Conservation (phyloP, 1,139 yeast species). For the Kodamaea derodonti region DNA sequence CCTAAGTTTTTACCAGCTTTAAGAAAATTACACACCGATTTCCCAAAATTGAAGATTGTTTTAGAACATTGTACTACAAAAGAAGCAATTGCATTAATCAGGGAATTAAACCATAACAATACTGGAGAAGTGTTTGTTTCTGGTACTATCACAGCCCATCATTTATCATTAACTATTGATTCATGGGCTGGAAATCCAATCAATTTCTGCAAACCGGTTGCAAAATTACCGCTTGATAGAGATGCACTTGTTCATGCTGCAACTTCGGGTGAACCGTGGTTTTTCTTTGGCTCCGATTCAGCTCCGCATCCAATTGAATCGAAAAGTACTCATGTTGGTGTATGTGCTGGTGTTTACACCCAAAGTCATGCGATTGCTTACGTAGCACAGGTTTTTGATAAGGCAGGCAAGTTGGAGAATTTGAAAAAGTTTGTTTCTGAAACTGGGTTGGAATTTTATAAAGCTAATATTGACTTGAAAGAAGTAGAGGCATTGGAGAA, state of each 20-base stretch:
- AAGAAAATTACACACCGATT: conserved; percentile 68
- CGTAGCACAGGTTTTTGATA: conserved; percentile 82
- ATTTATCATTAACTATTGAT: conserved; percentile 80
- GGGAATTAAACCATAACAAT: conserved; percentile 55
- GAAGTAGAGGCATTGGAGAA: conserved; percentile 44
- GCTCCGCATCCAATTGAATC: conserved; percentile 90
- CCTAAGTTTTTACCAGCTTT: conserved; percentile 91
- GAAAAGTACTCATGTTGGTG: conserved; percentile 75
- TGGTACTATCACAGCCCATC: conserved; percentile 96
- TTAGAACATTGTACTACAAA: conserved; percentile 94
- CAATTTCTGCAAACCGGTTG: conserved; percentile 96
- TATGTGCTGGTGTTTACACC: conserved; percentile 96
- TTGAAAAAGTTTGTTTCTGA: conserved; percentile 73
- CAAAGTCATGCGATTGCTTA: conserved; percentile 82
- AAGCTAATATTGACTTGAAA: conserved; percentile 31
- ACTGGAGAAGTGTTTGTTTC: conserved; percentile 59
- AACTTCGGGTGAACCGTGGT: conserved; percentile 85
- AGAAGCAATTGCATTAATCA: conserved; percentile 77
- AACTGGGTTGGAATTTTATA: conserved; percentile 70
- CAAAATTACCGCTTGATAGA: conserved; percentile 83
- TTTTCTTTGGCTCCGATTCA: conserved; percentile 95
- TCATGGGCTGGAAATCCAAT: conserved; percentile 96
- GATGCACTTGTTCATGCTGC: conserved; percentile 83
- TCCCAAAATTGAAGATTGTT: conserved; percentile 83
- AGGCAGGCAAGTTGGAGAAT: conserved; percentile 56